Percentiles rank a stretch among this genome's conserved stretches.
Evolutionary conservation across 2,329 filamentous ascomycete genomes (phyloP).

Genomic region (Penicillium sclerotigenum): DNA sequence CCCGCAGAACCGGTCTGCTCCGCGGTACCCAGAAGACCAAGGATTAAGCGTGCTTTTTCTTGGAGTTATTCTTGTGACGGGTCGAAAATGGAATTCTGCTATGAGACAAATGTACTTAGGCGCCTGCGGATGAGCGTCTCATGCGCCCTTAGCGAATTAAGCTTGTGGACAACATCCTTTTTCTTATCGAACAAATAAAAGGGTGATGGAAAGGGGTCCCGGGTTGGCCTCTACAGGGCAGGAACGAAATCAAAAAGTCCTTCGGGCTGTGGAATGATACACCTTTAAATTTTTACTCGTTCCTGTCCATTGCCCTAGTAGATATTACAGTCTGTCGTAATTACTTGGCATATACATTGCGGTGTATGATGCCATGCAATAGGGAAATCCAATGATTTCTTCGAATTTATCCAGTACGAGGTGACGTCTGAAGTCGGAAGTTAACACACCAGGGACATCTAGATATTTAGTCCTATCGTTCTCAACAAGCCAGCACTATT

Average conservation of each 20-base stretch:
- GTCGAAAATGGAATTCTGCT: conserved; percentile 42
- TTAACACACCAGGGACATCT: no score
- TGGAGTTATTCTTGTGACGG: conserved; percentile 59
- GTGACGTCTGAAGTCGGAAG: no score
- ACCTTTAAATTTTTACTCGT: conserved; percentile 24
- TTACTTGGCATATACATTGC: neutral
- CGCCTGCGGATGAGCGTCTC: conserved; percentile 39
- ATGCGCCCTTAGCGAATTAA: conserved; percentile 41
- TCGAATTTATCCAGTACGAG: no score
- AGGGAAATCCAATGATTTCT: neutral
- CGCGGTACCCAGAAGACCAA: conserved; percentile 99
- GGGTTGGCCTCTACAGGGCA: conserved; percentile 26
- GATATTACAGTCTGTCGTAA: neutral
- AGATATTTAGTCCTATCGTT: no score
- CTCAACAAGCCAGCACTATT: no score
- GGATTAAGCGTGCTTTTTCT: conserved; percentile 67
- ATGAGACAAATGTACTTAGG: conserved; percentile 44
- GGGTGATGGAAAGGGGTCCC: conserved; percentile 28
- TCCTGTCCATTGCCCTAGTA: conserved; percentile 12
- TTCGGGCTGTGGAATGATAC: conserved; percentile 26
- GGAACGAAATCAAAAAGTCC: conserved; percentile 27
- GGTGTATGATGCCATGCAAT: neutral
- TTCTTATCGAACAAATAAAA: conserved; percentile 31
- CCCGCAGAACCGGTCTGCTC: conserved; percentile 98
- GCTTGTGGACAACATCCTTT: conserved; percentile 40